Evolutionary conservation across 1,284 basidiomycete genomes (phyloP), one percentile per base, ranked within the genome.

Genomic region (Rhodotorula sp.): DNA sequence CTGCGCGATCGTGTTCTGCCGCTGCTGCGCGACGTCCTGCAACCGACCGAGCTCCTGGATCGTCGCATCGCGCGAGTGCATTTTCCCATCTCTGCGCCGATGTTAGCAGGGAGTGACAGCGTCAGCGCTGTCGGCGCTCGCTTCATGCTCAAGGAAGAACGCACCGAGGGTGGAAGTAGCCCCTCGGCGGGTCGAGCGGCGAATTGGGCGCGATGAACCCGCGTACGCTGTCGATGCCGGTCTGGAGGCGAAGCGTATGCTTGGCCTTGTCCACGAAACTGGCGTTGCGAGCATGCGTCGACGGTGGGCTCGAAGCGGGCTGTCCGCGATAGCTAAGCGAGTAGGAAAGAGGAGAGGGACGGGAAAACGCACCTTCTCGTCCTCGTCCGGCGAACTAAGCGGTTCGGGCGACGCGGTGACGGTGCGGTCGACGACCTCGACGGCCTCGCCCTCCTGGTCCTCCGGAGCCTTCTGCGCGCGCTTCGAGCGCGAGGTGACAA

Each of bases 1-100:
- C 75, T 92, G 91, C 0, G 91, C 90, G 8, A 72, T 44, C n/a
- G 56, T 55, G 56, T 66, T 39, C 55, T 66, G 68, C 17, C 87
- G 87, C 80, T 97, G 91, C 36, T 63, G 51, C 41, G 41, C 27
- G 27, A 54, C 39, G n/a, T 66, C 61, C 32, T 56, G 48, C 39
- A 60, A n/a, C 9, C 53, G 55, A 5, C 15, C 64, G 27, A 62
- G 69, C 21, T 67, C 67, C 34, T 66, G 51, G 13, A 63, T 32
- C 21, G 64, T 70, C 21, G 66, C 62, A 9, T 73, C 58, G 2
- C 66, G 54, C 32, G 64, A 61, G 44, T 53, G 48, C 29, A 34
- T 34, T 2, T 39, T 44, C 29, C 32, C 53, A 32, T 34, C 44
- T 7, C 46, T 56, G 39, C 3, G 25, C 27, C 1, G 17, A 39